Evolutionary conservation across 1,139 yeast genomes (phyloP), one percentile per base, ranked within the genome.

Genomic region (Diutina catenulata): DNA sequence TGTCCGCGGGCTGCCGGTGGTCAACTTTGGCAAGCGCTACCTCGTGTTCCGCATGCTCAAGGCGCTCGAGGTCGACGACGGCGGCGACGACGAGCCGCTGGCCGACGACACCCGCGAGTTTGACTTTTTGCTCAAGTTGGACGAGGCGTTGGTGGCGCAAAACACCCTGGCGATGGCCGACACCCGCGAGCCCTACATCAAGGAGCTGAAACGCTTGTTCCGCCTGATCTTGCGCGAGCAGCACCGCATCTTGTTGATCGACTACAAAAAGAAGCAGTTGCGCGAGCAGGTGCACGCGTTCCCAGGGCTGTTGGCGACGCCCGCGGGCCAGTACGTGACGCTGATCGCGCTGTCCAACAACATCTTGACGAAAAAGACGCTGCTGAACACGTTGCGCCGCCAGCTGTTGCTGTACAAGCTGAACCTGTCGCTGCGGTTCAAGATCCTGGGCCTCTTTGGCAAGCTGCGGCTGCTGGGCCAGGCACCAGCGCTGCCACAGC

Each of bases 1-100:
- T 47, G 21, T 23, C n/a, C 28, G 21, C 11, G 51, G 53, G 43
- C 47, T 51, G 29, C 45, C 45, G 24, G 36, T 40, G 25, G 55
- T 68, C 39, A 67, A 68, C 43, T 66, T 67, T 47, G 64, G 63
- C 47, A 68, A 68, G 49, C 50, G 70, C 37, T 66, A 65, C 45
- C 51, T 68, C 31, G 55, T 64, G 11, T 68, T 57, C 51, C 64
- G 62, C 46, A 49, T 67, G 22, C 55, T 67, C 38, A 62, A 62
- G 44, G 71, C 64, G 44, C 53, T 67, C 31, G 59, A 64, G 4
- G 55, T 66, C 29, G 71, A 64, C 44, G 70, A 64, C 33, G 27
- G 45, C 11, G 61, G 55, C 14, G 44, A 44, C 24, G 49, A 47
- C 18, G 61, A 52, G 10, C 47, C 52, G 10, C 49, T 50, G 24